Evolutionary conservation across 768 basidiomycete species (phyloP).

Genomic region (Agrocybe praecox): DNA sequence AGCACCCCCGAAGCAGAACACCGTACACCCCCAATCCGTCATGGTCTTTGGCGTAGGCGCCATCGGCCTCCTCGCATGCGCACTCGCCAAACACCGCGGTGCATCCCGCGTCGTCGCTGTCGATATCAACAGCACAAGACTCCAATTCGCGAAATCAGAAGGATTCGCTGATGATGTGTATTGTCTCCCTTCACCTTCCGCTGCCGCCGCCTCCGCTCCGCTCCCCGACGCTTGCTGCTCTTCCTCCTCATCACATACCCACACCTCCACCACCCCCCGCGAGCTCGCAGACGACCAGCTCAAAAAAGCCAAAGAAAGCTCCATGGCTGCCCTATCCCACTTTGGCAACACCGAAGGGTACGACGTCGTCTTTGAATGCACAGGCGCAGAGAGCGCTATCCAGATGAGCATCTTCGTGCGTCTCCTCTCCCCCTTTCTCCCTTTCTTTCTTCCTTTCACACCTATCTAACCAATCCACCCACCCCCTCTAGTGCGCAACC

Average conservation of each 20-base stretch:
- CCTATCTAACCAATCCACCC: no score
- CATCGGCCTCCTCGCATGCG: constrained; percentile 89
- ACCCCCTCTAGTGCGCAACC: constrained; percentile 60
- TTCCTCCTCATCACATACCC: constrained; percentile 4
- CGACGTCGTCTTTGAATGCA: constrained; percentile 94
- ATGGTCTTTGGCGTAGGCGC: constrained; percentile 93
- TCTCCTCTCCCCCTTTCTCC: constrained; percentile 11
- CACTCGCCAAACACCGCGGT: constrained; percentile 73
- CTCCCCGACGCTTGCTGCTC: constrained; percentile 12
- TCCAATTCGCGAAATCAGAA: constrained; percentile 74
- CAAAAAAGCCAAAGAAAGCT: constrained; percentile 63
- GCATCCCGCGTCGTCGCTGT: constrained; percentile 72
- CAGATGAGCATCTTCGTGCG: constrained; percentile 90
- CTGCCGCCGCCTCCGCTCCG: constrained; percentile 5
- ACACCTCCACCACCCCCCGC: constrained; percentile 13
- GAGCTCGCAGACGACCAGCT: constrained; percentile 37
- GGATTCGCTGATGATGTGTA: constrained; percentile 80
- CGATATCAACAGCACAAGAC: constrained; percentile 84
- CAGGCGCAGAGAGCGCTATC: constrained; percentile 90
- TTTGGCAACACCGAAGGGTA: constrained; percentile 78
- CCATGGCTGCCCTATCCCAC: constrained; percentile 48
- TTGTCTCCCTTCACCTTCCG: constrained; percentile 49
- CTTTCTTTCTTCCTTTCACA: neutral
- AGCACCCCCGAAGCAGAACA: constrained; percentile 55
- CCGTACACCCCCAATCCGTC: constrained; percentile 33